Evolutionary conservation across 345 rosid species (phyloP).

Genomic region (Cardamine chenopodiifolia): DNA sequence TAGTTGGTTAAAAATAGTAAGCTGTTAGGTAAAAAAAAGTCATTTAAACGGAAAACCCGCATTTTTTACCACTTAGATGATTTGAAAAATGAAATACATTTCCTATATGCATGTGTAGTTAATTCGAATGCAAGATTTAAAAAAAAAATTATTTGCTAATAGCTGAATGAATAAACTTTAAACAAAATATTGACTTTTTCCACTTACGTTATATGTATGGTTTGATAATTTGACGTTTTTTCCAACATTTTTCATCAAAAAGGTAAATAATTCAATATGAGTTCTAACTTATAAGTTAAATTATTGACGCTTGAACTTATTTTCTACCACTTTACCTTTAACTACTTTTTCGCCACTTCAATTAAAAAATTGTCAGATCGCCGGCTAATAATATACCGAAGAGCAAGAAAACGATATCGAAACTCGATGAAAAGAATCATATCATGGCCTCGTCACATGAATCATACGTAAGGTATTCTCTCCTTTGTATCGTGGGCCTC

Average conservation of each 20-base stretch:
- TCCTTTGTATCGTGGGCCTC: not conserved
- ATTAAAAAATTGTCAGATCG: not conserved
- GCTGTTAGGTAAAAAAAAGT: slow-evolving; percentile 9
- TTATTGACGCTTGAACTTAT: not conserved
- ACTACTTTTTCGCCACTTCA: not conserved
- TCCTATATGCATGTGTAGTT: not conserved
- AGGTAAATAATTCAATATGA: not conserved
- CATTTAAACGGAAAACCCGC: not conserved
- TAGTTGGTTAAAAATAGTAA: slow-evolving; percentile 6
- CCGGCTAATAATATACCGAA: not conserved
- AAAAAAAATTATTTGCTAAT: too few species aligned
- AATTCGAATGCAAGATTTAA: not conserved
- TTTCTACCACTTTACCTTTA: not conserved
- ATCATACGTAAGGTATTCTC: not conserved
- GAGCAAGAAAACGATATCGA: not conserved
- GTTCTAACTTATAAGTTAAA: not conserved
- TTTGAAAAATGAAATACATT: not conserved
- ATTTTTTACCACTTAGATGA: not conserved
- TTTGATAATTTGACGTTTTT: not conserved
- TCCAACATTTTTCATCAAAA: not conserved
- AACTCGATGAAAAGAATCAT: not conserved
- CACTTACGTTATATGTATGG: not conserved
- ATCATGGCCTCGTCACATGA: slow-evolving; percentile 5
- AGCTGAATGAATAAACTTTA: not conserved
- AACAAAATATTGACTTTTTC: not conserved